Percentiles rank a stretch among this genome's conserved stretches.
phyloP scores from a whole-genome alignment of 805 yeast species.

The Candida taoyuanica region DNA sequence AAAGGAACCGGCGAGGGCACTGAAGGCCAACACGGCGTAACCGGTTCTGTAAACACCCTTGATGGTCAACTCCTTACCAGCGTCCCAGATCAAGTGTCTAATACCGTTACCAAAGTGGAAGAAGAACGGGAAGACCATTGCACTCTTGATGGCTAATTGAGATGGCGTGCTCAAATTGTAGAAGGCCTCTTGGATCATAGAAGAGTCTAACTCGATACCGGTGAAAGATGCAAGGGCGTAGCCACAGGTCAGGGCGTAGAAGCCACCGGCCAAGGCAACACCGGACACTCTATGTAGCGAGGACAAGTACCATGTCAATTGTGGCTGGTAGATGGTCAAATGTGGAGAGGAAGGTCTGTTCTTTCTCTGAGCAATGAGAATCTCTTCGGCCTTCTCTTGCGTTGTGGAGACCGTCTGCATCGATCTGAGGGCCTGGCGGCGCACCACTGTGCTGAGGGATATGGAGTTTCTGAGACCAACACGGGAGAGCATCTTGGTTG shows the following conservation, averaged over 20 bases:
- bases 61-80: slow-evolving; percentile 71
- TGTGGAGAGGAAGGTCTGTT: slow-evolving; percentile 92
- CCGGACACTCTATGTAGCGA: slow-evolving; percentile 85
- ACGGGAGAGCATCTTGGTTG: slow-evolving; percentile 5
- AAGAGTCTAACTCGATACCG: slow-evolving; percentile 43
- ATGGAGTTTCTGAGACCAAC: slow-evolving; percentile 3
- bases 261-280: slow-evolving; percentile 70
- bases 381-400: slow-evolving; percentile 57
- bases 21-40: slow-evolving; percentile 68
- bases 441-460: slow-evolving; percentile 4
- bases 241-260: slow-evolving; percentile 71
- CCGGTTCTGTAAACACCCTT: slow-evolving; percentile 94
- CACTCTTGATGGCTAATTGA: slow-evolving; percentile 62
- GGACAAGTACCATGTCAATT: slow-evolving; percentile 79
- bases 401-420: slow-evolving; percentile 46
- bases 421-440: slow-evolving; percentile 16
- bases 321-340: slow-evolving; percentile 84
- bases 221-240: slow-evolving; percentile 67
- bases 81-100: slow-evolving; percentile 94
- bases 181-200: slow-evolving; percentile 32
- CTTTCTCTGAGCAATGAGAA: slow-evolving; percentile 75
- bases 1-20: slow-evolving; percentile 52
- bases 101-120: slow-evolving; percentile 85
- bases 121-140: slow-evolving; percentile 76
- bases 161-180: slow-evolving; percentile 57